Evolutionary conservation across 2,329 filamentous ascomycete species (phyloP), one percentile per base, ranked within the genome.

Genomic region (Lojkania enalia): DNA sequence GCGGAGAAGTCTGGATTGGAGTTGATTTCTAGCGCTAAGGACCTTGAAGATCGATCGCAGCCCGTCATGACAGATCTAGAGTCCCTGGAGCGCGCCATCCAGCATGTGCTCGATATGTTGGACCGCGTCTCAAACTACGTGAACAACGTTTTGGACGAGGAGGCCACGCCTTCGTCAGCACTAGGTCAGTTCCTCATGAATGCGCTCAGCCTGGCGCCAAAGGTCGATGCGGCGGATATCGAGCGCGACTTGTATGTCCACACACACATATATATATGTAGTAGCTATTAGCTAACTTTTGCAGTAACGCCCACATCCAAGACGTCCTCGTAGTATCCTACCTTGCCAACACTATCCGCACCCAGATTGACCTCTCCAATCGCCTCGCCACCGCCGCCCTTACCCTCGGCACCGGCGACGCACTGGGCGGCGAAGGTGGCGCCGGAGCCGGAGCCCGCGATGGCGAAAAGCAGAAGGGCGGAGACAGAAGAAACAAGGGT

Each of bases 291-390:
- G 67, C 73, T 67, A 70, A 67, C 33, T 37, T 18, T 30, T 9
- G 12, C 66, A 83, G 81, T 83, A 99, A 99, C 84, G 96, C 95
- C 79, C 94, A 99, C 77, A 90, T 99, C 73, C 94, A 99, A 78
- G 94, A 99, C 72, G 91, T 99, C 50, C 85, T 99, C 57, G 91
- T 97, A 72, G 91, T 99, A 63, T 95, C 90, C 58, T 99, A 99
- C 78, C 82, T 99, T 55, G 90, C 94, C 71, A 99, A 97, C 81
- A 96, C 90, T 57, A 96, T 97, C 75, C 90, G 92, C 73, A 97
- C 92, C 60, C 94, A 99, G 78, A 96, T 99, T 77, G 94, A 97
- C 67, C 84, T 99, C 48, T 95, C 91, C 55, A 95, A 97, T 81
- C 84, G 92, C 54, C 79, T 99, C 66, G 92, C 92, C 42, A 94